These are phyloP conservation scores for Zygoascus sp. DNA, from an alignment of 1,139 yeast genomes.

Conservation along the genomic window DNA sequence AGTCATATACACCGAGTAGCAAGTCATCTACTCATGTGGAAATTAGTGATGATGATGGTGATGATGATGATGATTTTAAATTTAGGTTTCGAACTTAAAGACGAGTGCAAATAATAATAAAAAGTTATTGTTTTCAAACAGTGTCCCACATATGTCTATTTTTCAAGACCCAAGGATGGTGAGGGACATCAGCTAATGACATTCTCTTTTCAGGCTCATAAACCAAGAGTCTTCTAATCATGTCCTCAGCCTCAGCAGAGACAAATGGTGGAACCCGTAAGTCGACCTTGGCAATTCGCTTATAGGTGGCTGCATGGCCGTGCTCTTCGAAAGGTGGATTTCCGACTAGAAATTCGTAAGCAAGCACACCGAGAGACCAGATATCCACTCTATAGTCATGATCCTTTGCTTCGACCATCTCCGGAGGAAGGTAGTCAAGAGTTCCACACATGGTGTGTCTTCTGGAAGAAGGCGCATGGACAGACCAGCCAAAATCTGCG, in stretches of 20 bases:
- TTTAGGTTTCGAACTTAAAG: conserved; percentile 17
- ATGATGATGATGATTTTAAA: conserved; percentile 20
- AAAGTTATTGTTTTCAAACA: conserved; percentile 12
- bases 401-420: conserved; percentile 79
- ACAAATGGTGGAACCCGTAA: conserved; percentile 66
- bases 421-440: conserved; percentile 90
- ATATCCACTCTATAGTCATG: conserved; percentile 80
- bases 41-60: conserved; percentile 11
- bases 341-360: conserved; percentile 85
- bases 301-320: conserved; percentile 68
- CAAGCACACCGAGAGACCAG: conserved; percentile 88
- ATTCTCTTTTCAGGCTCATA: conserved; percentile 67
- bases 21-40: background rate
- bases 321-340: conserved; percentile 85
- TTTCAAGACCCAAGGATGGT: conserved; percentile 79
- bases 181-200: conserved; percentile 53
- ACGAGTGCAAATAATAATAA: background rate
- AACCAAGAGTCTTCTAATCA: conserved; percentile 57
- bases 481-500: conserved; percentile 97
- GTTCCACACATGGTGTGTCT: conserved; percentile 93
- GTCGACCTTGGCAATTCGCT: conserved; percentile 73
- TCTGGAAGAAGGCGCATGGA: conserved; percentile 50
- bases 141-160: conserved; percentile 51
- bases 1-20: background rate
- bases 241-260: conserved; percentile 69